These are phyloP conservation scores for Vitis vinifera DNA, from an alignment of 164 flowering plant species.

Conservation along the genomic window DNA sequence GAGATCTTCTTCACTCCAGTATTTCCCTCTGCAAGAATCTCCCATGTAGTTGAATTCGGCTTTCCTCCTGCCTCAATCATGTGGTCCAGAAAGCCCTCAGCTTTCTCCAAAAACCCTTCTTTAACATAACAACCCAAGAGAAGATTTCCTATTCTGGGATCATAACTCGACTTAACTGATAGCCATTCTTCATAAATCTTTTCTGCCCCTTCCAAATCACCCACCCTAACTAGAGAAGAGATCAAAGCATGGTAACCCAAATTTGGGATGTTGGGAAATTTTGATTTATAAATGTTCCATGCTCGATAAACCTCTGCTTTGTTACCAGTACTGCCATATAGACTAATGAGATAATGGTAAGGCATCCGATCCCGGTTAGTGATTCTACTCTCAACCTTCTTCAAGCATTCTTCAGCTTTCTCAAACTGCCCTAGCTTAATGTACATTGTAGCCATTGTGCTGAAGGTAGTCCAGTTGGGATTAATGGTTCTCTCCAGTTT, in stretches of 20 bases:
- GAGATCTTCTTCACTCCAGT: conserved; percentile 38
- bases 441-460: conserved; percentile 85
- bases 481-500: conserved; percentile 42
- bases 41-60: conserved; percentile 74
- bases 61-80: conserved; percentile 66
- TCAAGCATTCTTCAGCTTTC: conserved; percentile 70
- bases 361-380: conserved; percentile 70
- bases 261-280: conserved; percentile 64
- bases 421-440: conserved; percentile 50
- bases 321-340: conserved; percentile 64
- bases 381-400: conserved; percentile 62
- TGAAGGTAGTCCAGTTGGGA: conserved; percentile 86
- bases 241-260: conserved; percentile 72
- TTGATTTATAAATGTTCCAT: conserved; percentile 68
- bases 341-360: conserved; percentile 75
- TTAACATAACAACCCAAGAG: conserved; percentile 59
- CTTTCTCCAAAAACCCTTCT: conserved; percentile 55
- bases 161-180: conserved; percentile 44
- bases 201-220: conserved; percentile 74
- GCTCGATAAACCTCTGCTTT: conserved; percentile 70
- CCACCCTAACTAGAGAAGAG: conserved; percentile 54
- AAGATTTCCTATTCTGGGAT: conserved; percentile 72
- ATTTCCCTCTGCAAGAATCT: conserved; percentile 67
- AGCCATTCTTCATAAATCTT: conserved; percentile 75
- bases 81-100: conserved; percentile 47